phyloP scores from a whole-genome alignment of 1,284 basidiomycete species.

The Neolentinus lepideus region DNA sequence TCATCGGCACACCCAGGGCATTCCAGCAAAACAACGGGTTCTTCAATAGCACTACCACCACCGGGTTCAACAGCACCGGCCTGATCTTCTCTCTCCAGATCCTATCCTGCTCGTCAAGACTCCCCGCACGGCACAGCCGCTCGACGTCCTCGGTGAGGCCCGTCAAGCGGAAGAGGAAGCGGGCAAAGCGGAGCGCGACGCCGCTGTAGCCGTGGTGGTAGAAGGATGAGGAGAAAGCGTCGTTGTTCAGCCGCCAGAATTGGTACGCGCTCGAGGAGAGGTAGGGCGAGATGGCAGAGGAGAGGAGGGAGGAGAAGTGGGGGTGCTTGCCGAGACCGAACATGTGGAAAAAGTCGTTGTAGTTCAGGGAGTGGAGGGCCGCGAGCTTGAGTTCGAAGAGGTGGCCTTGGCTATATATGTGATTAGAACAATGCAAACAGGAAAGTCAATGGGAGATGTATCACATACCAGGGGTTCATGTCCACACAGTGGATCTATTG shows the following conservation, averaged over 20 bases:
- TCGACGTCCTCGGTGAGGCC: conserved; percentile 55
- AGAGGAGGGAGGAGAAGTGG: conserved; percentile 60
- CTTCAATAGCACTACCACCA: conserved; percentile 57
- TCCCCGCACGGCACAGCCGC: conserved; percentile 47
- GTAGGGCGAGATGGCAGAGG: conserved; percentile 61
- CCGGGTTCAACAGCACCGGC: conserved; percentile 60
- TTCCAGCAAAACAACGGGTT: conserved; percentile 77
- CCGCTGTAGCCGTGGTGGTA: conserved; percentile 74
- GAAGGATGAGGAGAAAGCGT: conserved; percentile 61
- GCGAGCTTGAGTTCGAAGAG: conserved; percentile 78
- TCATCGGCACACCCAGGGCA: conserved; percentile 72
- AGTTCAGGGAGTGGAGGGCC: conserved; percentile 52
- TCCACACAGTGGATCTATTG: conserved; percentile 66
- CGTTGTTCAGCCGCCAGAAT: conserved; percentile 69
- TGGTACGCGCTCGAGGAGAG: conserved; percentile 73
- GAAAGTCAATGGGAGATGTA: not conserved
- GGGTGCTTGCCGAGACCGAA: conserved; percentile 66
- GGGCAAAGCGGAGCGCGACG: conserved; percentile 62
- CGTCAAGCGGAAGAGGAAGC: conserved; percentile 52
- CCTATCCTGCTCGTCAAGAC: conserved; percentile 52
- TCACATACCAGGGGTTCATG: conserved; percentile 53
- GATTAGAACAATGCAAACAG: not conserved
- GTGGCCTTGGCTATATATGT: conserved; percentile 55
- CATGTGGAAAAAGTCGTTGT: conserved; percentile 66
- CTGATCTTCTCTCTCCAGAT: conserved; percentile 62